Percentiles rank a stretch among this genome's conserved stretches.
Evolutionary conservation across 2,329 filamentous ascomycete species (phyloP).

Genomic region (Niveomyces coronatus): DNA sequence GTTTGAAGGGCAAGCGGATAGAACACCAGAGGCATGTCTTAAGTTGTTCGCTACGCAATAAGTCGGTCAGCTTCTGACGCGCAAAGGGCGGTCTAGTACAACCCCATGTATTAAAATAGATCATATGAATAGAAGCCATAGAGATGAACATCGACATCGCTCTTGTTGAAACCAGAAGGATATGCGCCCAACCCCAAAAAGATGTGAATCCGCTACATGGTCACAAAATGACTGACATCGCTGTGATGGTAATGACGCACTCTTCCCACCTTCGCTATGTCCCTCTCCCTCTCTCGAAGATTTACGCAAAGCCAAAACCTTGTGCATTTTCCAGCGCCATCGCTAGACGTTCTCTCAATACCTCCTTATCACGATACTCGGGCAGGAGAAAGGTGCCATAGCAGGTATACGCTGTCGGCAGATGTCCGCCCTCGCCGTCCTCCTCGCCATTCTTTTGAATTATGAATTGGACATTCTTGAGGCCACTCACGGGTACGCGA

Average conservation of each 20-base stretch:
- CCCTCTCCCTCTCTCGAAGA: neutral
- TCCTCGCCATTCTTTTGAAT: constrained; percentile 68
- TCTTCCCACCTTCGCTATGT: neutral
- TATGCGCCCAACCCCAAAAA: neutral
- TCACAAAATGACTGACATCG: neutral
- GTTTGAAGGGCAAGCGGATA: too few species aligned
- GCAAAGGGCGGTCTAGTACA: too few species aligned
- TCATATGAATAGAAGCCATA: too few species aligned
- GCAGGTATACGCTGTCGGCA: constrained; percentile 88
- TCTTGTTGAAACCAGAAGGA: constrained; percentile 1
- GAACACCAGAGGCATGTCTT: too few species aligned
- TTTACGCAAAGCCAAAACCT: constrained; percentile 74
- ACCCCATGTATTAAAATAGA: too few species aligned
- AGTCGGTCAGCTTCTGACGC: too few species aligned
- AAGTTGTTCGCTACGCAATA: too few species aligned
- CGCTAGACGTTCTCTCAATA: constrained; percentile 63
- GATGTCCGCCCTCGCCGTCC: constrained; percentile 37
- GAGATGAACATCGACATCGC: too few species aligned
- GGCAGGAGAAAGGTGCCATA: constrained; percentile 83
- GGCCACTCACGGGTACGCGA: constrained; percentile 77
- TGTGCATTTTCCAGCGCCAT: constrained; percentile 81
- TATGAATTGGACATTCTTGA: constrained; percentile 71
- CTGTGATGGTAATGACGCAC: neutral
- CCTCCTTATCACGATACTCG: constrained; percentile 62
- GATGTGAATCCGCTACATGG: neutral